Conservation (phyloP, 257 asterid genomes). For the Jaltomata sinuosa region DNA sequence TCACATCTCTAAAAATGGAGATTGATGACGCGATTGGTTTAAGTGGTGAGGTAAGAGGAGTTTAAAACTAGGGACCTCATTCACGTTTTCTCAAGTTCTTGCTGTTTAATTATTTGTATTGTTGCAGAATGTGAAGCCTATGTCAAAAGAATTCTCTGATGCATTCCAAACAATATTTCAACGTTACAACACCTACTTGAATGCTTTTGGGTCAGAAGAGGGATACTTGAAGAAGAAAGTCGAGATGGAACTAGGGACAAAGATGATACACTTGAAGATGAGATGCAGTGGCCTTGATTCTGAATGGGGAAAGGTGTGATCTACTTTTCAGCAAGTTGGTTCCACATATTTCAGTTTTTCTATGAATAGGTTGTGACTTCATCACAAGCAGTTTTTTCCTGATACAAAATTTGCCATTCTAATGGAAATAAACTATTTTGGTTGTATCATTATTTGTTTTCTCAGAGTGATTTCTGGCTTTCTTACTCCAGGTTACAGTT, state of each 20-base stretch:
- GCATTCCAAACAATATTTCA: slow-evolving; percentile 57
- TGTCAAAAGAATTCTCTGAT: slow-evolving; percentile 56
- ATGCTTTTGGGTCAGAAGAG: slow-evolving; percentile 82
- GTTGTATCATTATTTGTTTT: background rate
- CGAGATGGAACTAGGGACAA: slow-evolving; percentile 79
- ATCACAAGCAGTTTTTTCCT: background rate
- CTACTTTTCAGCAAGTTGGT: background rate
- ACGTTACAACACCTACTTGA: slow-evolving; percentile 63
- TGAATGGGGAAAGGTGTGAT: slow-evolving; percentile 92
- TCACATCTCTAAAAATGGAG: slow-evolving; percentile 73
- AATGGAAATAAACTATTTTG: background rate
- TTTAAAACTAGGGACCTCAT: background rate
- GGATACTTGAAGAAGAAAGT: slow-evolving; percentile 85
- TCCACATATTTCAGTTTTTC: background rate
- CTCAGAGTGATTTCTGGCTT: background rate
- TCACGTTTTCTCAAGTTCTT: background rate
- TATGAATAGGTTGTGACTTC: background rate
- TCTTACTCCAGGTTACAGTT: slow-evolving; percentile 63
- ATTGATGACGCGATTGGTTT: slow-evolving; percentile 77
- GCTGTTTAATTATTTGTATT: slow-evolving; percentile 7
- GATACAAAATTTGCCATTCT: background rate
- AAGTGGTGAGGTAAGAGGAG: slow-evolving; percentile 75
- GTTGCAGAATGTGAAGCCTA: slow-evolving; percentile 73
- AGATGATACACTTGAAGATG: slow-evolving; percentile 93
- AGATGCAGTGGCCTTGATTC: slow-evolving; percentile 88